Evolutionary conservation across 306 rosid species (phyloP), one percentile per base, ranked within the genome.

Genomic region (Quercus suber): DNA sequence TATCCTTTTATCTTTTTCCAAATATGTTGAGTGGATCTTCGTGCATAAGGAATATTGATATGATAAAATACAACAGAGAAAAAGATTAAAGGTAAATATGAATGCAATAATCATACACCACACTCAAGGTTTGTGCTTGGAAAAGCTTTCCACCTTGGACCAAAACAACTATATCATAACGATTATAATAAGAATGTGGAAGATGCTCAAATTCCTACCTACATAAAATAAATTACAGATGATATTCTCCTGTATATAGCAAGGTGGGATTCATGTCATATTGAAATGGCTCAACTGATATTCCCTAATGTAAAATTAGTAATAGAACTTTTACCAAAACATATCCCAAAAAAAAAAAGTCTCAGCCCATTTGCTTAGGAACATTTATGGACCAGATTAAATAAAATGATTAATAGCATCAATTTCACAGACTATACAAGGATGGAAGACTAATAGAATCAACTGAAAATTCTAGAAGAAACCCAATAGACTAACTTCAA

Each of bases 321-420:
- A 18, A 35, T 63, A 35, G 17, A 35, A 35, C 52, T 1, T 31
- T 17, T 35, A 35, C 49, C 37, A 64, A 19, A 45, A 68, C 28
- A n/a, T 3, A 60, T 35, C 14, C 6, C 12, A 6, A 15, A 15
- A 4, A 45, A 71, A 83, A 20, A 41, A 60, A 80, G 4, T 79
- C 74, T 63, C 77, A 64, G 53, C 41, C 61, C 77, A 75, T 60
- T 71, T 51, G 65, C 67, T 33, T 43, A 83, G 67, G 79, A 81
- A 80, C 77, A 88, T 78, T 72, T 80, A 76, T 61, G 84, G 84
- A 80, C 79, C 85, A 82, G 76, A 78, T 72, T 78, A 25, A 64
- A 65, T 77, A 77, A 2, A 14, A 35, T 4, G 27, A 25, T 71
- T 27, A 49, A 80, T 78, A 56, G 25, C 68, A 70, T 63, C 59